phyloP scores from a whole-genome alignment of 371 early-diverging fungal species.

The Syncephalastrum sp. region DNA sequence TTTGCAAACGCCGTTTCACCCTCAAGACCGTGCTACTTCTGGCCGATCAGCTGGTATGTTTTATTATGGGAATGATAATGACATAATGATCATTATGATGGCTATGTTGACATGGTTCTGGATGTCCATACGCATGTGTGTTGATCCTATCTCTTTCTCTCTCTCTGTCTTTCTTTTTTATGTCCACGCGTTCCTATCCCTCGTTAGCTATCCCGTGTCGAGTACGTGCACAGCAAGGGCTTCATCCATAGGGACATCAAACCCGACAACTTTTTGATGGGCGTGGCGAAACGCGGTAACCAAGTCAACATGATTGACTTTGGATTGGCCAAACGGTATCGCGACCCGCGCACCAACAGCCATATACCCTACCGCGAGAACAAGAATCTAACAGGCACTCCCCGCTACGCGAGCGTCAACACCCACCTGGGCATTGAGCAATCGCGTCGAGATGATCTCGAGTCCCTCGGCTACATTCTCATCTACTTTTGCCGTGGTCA shows the following conservation, averaged over 20 bases:
- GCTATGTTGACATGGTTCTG: not conserved
- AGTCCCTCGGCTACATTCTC: conserved; percentile 98
- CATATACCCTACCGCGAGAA: conserved; percentile 98
- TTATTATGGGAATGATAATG: too few relatives aligned
- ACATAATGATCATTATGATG: not conserved
- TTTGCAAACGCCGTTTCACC: conserved; percentile 95
- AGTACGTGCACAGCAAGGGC: conserved; percentile 94
- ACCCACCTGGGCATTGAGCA: conserved; percentile 98
- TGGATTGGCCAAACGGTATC: conserved; percentile 97
- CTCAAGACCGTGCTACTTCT: conserved; percentile 97
- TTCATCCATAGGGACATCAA: conserved; percentile 85
- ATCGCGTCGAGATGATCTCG: conserved; percentile 99
- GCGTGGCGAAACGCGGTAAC: conserved; percentile 90
- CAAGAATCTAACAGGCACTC: conserved; percentile 99
- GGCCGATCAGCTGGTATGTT: conserved; percentile 94
- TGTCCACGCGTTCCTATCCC: not conserved
- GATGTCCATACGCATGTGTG: not conserved
- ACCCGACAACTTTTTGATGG: conserved; percentile 99
- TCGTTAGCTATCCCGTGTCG: conserved; percentile 90
- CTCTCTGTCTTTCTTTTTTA: too few relatives aligned
- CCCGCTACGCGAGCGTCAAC: conserved; percentile 98
- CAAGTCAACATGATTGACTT: conserved; percentile 99
- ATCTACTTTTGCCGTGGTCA: conserved; percentile 99
- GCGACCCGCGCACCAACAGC: conserved; percentile 91
- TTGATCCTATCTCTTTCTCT: too few relatives aligned